Conservation (phyloP, 2,329 filamentous ascomycete genomes). For the Alternaria triticina region DNA sequence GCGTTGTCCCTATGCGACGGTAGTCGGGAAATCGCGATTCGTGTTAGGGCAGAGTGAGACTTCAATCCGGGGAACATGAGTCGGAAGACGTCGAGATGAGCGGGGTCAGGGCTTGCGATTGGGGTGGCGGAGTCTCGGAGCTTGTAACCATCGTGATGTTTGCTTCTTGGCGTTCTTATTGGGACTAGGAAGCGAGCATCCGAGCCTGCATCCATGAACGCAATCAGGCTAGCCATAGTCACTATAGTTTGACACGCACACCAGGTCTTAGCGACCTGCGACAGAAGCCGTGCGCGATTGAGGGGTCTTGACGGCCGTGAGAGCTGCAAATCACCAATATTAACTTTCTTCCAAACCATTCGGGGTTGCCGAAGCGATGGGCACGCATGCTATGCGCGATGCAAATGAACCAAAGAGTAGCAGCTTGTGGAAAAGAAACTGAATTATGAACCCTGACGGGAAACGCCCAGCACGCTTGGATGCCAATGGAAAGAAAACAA, state of each 20-base stretch:
- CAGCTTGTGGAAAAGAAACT: neutral
- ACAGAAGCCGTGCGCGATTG: neutral
- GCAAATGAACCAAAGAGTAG: neutral
- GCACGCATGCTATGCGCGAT: neutral
- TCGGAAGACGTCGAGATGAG: neutral
- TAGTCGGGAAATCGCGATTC: conserved; percentile 7
- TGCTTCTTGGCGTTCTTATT: neutral
- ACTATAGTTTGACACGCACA: neutral
- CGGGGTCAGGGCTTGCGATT: conserved; percentile 5
- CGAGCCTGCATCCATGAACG: neutral
- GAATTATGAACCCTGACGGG: neutral
- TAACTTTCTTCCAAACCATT: neutral
- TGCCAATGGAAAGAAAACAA: neutral
- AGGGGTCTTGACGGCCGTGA: neutral
- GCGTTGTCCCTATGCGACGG: neutral
- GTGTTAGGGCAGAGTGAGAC: conserved; percentile 1
- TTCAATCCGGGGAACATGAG: conserved; percentile 3
- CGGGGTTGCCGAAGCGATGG: neutral
- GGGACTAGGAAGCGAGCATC: conserved; percentile 9
- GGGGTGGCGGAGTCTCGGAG: conserved; percentile 6
- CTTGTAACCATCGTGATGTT: neutral
- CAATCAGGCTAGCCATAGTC: neutral
- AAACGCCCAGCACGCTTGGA: neutral
- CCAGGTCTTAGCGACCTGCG: neutral
- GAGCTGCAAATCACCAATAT: neutral